Conservation (phyloP, 2,329 filamentous ascomycete genomes). For the Trichoderma asperellum region DNA sequence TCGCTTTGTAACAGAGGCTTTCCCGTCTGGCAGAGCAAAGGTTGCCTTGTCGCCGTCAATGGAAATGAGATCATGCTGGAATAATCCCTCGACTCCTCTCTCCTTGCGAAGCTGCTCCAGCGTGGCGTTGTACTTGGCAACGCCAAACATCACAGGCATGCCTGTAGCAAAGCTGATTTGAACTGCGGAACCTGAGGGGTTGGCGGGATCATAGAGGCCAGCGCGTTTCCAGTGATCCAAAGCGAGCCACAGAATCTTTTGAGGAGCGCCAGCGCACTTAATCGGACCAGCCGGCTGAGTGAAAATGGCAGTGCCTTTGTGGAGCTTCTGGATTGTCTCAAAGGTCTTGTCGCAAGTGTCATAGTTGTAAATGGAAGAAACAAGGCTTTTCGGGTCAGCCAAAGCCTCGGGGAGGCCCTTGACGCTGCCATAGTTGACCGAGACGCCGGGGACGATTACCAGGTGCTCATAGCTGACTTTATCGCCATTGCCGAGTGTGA, state of each 20-base stretch:
- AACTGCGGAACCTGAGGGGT: slow-evolving; percentile 48
- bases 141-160: slow-evolving; percentile 61
- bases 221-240: slow-evolving; percentile 61
- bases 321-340: slow-evolving; percentile 50
- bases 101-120: slow-evolving; percentile 58
- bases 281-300: slow-evolving; percentile 61
- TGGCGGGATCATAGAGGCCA: slow-evolving; percentile 52
- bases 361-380: slow-evolving; percentile 63
- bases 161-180: slow-evolving; percentile 60
- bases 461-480: slow-evolving; percentile 66
- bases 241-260: slow-evolving; percentile 66
- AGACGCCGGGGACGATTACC: slow-evolving; percentile 63
- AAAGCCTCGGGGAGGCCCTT: slow-evolving; percentile 62
- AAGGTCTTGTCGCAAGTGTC: slow-evolving; percentile 60
- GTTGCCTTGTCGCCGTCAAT: slow-evolving; percentile 58
- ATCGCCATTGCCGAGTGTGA: slow-evolving; percentile 60
- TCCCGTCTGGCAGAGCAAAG: slow-evolving; percentile 51
- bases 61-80: slow-evolving; percentile 59
- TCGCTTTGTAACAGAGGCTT: slow-evolving; percentile 48
- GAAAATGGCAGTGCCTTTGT: slow-evolving; percentile 59
- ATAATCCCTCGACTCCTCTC: slow-evolving; percentile 60
- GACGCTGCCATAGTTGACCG: slow-evolving; percentile 54
- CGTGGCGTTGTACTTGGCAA: slow-evolving; percentile 60
- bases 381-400: slow-evolving; percentile 49
- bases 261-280: slow-evolving; percentile 65